A percentile compares a stretch with the other conserved stretches of the same genome.
These are phyloP conservation scores for Ophiostoma quercus DNA, from an alignment of 2,329 filamentous ascomycete genomes.

Conservation along the genomic window DNA sequence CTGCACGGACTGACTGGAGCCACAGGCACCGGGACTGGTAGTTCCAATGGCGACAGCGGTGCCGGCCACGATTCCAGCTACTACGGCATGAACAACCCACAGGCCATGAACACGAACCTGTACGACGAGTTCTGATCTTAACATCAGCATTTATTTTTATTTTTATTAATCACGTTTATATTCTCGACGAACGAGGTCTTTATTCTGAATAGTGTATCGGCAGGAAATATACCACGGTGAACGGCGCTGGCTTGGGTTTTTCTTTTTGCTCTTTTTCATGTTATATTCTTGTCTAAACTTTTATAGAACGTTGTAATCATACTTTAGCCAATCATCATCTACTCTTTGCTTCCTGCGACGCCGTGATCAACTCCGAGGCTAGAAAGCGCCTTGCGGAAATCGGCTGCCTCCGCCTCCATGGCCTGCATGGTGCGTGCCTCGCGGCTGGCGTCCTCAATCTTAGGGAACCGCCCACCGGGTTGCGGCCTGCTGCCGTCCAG, in stretches of 20 bases:
- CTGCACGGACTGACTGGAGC: constrained; percentile 9
- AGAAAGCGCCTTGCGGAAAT: constrained; percentile 48
- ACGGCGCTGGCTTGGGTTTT: neutral
- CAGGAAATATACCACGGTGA: neutral
- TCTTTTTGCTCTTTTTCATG: neutral
- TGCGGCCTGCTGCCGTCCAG: constrained; percentile 36
- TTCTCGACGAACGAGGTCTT: neutral
- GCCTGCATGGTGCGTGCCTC: constrained; percentile 62
- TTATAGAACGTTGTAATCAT: constrained; percentile 30
- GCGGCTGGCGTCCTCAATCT: constrained; percentile 66
- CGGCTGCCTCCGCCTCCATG: constrained; percentile 73
- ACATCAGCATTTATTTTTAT: neutral
- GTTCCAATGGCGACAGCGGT: constrained; percentile 4
- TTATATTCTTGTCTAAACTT: neutral
- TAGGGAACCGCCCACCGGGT: constrained; percentile 56
- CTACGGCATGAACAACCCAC: neutral
- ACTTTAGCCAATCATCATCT: neutral
- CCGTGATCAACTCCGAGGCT: neutral
- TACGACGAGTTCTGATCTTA: constrained; percentile 7
- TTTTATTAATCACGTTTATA: neutral
- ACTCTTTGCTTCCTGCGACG: neutral
- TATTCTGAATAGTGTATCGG: neutral
- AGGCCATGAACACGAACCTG: constrained; percentile 1
- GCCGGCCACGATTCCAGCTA: neutral
- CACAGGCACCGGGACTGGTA: neutral